Percentiles rank a stretch among this genome's conserved stretches.
phyloP scores from a whole-genome alignment of 202 grass and related monocot species.

The Hordeum pubiflorum region DNA sequence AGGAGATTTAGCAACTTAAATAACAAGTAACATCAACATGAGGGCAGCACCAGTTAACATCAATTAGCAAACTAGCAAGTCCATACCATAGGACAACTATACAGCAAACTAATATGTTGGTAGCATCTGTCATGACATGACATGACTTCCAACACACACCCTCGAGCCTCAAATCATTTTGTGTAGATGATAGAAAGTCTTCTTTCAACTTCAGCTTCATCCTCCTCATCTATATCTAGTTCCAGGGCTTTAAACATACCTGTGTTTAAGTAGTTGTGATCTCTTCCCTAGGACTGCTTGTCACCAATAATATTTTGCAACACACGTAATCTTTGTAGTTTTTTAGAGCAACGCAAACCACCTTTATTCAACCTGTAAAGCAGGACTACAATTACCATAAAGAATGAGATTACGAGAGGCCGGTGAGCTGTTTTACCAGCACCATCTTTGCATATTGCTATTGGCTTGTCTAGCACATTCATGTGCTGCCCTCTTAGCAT shows the following conservation, averaged over 20 bases:
- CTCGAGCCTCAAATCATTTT: background rate
- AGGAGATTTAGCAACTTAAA: background rate
- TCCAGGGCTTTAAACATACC: background rate
- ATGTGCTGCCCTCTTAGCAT: background rate
- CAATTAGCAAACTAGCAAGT: background rate
- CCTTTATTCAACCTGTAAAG: background rate
- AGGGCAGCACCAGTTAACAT: background rate
- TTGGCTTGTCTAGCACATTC: constrained; percentile 16
- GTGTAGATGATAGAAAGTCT: background rate
- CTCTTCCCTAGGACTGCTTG: background rate
- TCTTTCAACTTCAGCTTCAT: background rate
- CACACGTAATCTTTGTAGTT: background rate
- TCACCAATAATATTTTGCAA: background rate
- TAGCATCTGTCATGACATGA: background rate
- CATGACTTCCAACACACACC: background rate
- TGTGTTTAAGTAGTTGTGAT: background rate
- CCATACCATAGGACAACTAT: background rate
- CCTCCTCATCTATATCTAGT: background rate
- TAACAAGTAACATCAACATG: background rate
- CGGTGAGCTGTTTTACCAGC: background rate
- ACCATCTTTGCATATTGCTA: constrained; percentile 16
- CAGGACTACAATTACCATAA: background rate
- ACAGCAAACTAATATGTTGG: background rate
- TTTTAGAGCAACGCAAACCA: background rate
- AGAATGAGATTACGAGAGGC: background rate